Percentiles rank a stretch among this genome's conserved stretches.
These are phyloP conservation scores for Mortierella sp. DNA, from an alignment of 371 early-diverging fungal genomes.

Conservation along the genomic window DNA sequence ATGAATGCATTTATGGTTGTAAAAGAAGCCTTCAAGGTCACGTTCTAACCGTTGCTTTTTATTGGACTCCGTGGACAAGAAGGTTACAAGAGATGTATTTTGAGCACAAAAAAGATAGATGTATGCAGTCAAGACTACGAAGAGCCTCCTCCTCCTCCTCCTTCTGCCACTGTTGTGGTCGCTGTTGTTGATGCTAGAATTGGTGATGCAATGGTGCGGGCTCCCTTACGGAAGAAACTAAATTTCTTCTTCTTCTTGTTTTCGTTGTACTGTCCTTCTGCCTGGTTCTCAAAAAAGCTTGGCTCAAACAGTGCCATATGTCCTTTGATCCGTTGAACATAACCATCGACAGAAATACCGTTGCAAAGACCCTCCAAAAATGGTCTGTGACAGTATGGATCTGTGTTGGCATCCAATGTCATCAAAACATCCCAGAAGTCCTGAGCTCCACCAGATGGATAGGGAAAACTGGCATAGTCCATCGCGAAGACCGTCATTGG, in stretches of 20 bases:
- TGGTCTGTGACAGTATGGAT: constrained; percentile 43
- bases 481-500: constrained; percentile 47
- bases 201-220: neutral
- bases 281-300: constrained; percentile 51
- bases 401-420: constrained; percentile 54
- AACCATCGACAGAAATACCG: constrained; percentile 44
- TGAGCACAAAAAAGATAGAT: too few species aligned
- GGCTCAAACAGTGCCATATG: constrained; percentile 52
- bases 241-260: constrained; percentile 43
- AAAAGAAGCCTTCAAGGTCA: too few species aligned
- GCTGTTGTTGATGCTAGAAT: neutral
- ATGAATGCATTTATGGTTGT: too few species aligned
- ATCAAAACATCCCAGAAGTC: constrained; percentile 53
- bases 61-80: too few species aligned
- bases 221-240: constrained; percentile 29
- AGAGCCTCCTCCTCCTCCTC: constrained; percentile 2
- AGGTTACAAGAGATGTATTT: too few species aligned
- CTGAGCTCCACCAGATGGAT: constrained; percentile 47
- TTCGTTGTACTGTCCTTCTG: constrained; percentile 48
- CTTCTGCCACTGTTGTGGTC: neutral
- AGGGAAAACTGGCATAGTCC: constrained; percentile 52
- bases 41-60: too few species aligned
- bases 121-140: neutral
- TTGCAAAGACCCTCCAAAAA: constrained; percentile 48
- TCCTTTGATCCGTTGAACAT: constrained; percentile 52